A percentile compares a stretch with the other conserved stretches of the same genome.
Conservation (phyloP, 495 filamentous ascomycete species). For the Aspergillus funiculosus region DNA sequence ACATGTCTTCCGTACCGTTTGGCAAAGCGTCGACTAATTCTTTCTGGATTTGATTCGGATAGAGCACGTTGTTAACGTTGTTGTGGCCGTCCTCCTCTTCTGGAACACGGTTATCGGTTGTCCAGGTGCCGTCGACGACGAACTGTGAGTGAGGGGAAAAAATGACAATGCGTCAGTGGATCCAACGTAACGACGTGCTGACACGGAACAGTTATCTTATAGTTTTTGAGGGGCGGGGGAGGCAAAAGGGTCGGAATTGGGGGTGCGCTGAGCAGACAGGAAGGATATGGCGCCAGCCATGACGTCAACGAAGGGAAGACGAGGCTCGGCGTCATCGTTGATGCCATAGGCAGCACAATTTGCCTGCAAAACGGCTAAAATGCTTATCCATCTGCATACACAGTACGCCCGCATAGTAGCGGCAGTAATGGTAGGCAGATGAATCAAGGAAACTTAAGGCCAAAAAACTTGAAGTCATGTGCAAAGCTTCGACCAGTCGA, state of each 20-base stretch:
- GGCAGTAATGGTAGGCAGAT: too few relatives aligned
- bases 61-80: conserved; percentile 86
- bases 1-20: conserved; percentile 32
- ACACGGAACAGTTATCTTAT: conserved; percentile 21
- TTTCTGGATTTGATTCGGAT: conserved; percentile 60
- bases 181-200: conserved; percentile 2
- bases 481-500: not conserved
- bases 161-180: conserved; percentile 14
- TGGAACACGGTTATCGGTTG: conserved; percentile 67
- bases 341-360: conserved; percentile 7
- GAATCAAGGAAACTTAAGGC: too few relatives aligned
- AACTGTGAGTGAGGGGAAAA: conserved; percentile 51
- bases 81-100: conserved; percentile 70
- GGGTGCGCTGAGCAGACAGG: not conserved
- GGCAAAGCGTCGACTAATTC: conserved; percentile 30
- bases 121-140: conserved; percentile 87
- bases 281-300: conserved; percentile 16
- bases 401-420: too few relatives aligned
- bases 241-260: not conserved
- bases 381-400: not conserved
- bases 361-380: not conserved
- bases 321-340: conserved; percentile 27
- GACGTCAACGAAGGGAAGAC: conserved; percentile 30
- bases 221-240: conserved; percentile 10
- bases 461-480: conserved; percentile 8